Evolutionary conservation across 164 flowering plant genomes (phyloP).

Genomic region (grape (Vitis vinifera)): DNA sequence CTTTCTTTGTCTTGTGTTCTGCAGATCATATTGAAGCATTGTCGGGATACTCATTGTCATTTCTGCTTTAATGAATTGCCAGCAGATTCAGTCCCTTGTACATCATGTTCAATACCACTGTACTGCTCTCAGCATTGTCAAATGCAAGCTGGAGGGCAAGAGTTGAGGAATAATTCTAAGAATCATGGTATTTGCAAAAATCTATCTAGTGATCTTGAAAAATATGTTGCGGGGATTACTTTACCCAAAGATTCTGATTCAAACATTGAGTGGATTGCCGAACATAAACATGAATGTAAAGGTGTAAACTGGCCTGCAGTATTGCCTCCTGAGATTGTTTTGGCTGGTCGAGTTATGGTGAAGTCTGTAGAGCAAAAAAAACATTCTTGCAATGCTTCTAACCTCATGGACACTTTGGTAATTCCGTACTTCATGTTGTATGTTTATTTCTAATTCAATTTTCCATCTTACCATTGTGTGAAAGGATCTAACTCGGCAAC

Average conservation of each 20-base stretch:
- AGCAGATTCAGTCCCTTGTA: slow-evolving; percentile 69
- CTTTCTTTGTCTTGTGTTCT: slow-evolving; percentile 17
- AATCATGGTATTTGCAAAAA: slow-evolving; percentile 10
- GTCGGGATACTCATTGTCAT: slow-evolving; percentile 84
- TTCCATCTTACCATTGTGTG: not conserved
- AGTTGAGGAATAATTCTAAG: slow-evolving; percentile 10
- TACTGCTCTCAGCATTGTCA: slow-evolving; percentile 75
- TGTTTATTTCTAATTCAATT: slow-evolving; percentile 7
- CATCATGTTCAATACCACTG: slow-evolving; percentile 64
- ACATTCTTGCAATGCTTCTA: slow-evolving; percentile 12
- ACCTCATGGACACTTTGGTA: slow-evolving; percentile 45
- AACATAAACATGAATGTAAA: slow-evolving; percentile 83
- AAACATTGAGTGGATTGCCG: slow-evolving; percentile 28
- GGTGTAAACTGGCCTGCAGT: slow-evolving; percentile 80
- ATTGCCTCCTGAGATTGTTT: slow-evolving; percentile 71
- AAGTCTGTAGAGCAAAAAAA: slow-evolving; percentile 41
- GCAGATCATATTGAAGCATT: slow-evolving; percentile 75
- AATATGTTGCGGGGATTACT: slow-evolving; percentile 32
- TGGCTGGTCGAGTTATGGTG: slow-evolving; percentile 72
- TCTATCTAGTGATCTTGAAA: slow-evolving; percentile 37
- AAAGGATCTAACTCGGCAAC: slow-evolving; percentile 1
- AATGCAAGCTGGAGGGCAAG: slow-evolving; percentile 57
- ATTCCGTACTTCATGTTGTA: slow-evolving; percentile 3
- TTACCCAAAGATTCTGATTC: slow-evolving; percentile 12
- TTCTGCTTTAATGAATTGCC: slow-evolving; percentile 85